These are phyloP conservation scores for Talaromyces pinophilus DNA, from an alignment of 2,329 filamentous ascomycete genomes.

Conservation along the genomic window DNA sequence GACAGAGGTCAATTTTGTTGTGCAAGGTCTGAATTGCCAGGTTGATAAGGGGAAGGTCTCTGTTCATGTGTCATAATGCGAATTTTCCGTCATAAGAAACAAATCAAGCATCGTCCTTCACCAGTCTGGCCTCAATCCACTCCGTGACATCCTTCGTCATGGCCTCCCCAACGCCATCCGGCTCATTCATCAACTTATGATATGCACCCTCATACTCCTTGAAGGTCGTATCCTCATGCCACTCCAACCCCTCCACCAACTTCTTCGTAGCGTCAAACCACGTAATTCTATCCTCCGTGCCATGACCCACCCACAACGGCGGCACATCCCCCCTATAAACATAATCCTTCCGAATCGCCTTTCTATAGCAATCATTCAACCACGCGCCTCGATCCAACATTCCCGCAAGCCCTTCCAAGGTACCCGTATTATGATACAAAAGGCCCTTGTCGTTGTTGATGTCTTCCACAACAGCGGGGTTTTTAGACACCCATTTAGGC, in stretches of 20 bases:
- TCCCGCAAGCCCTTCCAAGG: conserved; percentile 74
- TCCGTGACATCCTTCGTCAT: conserved; percentile 61
- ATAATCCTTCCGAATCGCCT: conserved; percentile 25
- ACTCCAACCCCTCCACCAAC: conserved; percentile 59
- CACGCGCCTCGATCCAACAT: conserved; percentile 72
- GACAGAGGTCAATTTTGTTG: too few relatives aligned
- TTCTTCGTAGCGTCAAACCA: conserved; percentile 65
- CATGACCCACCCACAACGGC: conserved; percentile 72
- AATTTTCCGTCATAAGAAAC: neutral
- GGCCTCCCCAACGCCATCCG: conserved; percentile 33
- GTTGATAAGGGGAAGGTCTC: too few relatives aligned
- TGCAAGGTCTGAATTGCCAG: too few relatives aligned
- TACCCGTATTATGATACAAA: conserved; percentile 80
- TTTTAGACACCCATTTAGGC: conserved; percentile 58
- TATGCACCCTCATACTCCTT: conserved; percentile 75
- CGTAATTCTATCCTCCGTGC: conserved; percentile 70
- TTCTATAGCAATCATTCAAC: conserved; percentile 53
- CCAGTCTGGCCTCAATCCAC: conserved; percentile 57
- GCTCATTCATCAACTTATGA: conserved; percentile 60
- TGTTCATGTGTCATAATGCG: too few relatives aligned
- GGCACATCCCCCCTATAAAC: conserved; percentile 49
- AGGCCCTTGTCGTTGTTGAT: conserved; percentile 28
- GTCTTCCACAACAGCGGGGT: conserved; percentile 8
- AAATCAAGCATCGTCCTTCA: neutral
- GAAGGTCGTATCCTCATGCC: conserved; percentile 67